These are phyloP conservation scores for Candida vaughaniae DNA, from an alignment of 805 yeast genomes.

Conservation along the genomic window DNA sequence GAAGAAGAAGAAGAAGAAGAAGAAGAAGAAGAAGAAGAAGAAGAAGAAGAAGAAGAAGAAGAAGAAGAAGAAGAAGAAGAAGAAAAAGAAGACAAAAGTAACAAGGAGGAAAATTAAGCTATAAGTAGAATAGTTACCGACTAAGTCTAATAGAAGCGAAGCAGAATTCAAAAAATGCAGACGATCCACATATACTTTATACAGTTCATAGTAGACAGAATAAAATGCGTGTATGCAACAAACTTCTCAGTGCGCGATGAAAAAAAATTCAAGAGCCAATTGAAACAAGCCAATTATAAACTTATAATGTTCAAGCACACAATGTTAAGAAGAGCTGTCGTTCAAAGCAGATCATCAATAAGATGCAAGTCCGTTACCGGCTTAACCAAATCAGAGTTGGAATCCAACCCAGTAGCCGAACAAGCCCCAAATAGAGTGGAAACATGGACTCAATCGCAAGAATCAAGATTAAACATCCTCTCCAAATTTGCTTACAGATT, in stretches of 20 bases:
- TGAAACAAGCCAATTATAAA: slow-evolving; percentile 5
- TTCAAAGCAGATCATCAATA: slow-evolving; percentile 2
- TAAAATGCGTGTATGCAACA: too few relatives aligned
- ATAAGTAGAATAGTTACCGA: too few relatives aligned
- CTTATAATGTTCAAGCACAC: not conserved
- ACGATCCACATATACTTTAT: too few relatives aligned
- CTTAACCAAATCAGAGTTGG: slow-evolving; percentile 23
- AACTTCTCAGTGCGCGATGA: not conserved
- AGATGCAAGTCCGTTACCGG: slow-evolving; percentile 19
- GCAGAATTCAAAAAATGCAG: too few relatives aligned
- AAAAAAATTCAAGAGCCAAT: slow-evolving; percentile 4
- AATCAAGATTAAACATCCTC: slow-evolving; percentile 54
- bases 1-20: too few relatives aligned
- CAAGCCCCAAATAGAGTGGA: slow-evolving; percentile 77
- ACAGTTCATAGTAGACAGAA: too few relatives aligned
- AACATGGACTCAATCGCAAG: slow-evolving; percentile 74
- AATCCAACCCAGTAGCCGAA: slow-evolving; percentile 28
- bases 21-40: slow-evolving; percentile 1
- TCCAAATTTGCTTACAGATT: slow-evolving; percentile 57
- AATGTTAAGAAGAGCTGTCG: slow-evolving; percentile 13
- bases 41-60: slow-evolving; percentile 1
- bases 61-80: slow-evolving; percentile 1
- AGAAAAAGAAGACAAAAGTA: slow-evolving; percentile 1
- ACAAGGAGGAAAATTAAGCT: too few relatives aligned
- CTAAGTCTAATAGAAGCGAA: slow-evolving; percentile 5